Percentiles rank a stretch among this genome's conserved stretches.
Evolutionary conservation across 805 yeast species (phyloP).

Genomic region (Nakazawaea ishiwadae): DNA sequence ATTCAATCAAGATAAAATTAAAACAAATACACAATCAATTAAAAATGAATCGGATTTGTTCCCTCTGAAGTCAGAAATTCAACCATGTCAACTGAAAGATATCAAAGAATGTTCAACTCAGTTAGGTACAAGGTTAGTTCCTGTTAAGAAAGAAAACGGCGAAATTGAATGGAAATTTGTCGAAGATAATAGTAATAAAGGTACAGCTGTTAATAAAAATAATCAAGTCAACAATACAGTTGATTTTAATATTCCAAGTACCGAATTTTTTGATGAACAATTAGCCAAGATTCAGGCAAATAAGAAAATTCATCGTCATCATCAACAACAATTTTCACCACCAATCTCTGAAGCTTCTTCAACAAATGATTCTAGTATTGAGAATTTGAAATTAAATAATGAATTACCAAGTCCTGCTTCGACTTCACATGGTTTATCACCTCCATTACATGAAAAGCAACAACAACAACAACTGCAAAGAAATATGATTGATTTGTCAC

Average conservation of each 20-base stretch:
- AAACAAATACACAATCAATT: too few relatives aligned
- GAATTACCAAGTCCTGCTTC: slow-evolving; percentile 13
- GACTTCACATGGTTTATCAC: slow-evolving; percentile 15
- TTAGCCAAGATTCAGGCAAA: slow-evolving; percentile 1
- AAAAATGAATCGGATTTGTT: too few relatives aligned
- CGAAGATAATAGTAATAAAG: slow-evolving; percentile 21
- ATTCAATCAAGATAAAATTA: neutral
- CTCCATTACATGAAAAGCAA: neutral
- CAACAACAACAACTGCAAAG: slow-evolving; percentile 8
- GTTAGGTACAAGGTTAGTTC: slow-evolving; percentile 42
- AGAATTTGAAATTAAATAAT: slow-evolving; percentile 5
- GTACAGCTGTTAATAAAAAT: neutral
- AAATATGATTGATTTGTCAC: slow-evolving; percentile 23
- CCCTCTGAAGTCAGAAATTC: slow-evolving; percentile 1
- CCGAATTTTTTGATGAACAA: slow-evolving; percentile 6
- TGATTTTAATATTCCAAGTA: slow-evolving; percentile 15
- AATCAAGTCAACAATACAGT: slow-evolving; percentile 12
- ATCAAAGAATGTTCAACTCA: slow-evolving; percentile 42
- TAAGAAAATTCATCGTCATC: neutral
- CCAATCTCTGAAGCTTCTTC: slow-evolving; percentile 20
- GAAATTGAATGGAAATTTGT: slow-evolving; percentile 55
- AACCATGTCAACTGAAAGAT: slow-evolving; percentile 12
- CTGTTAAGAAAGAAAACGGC: slow-evolving; percentile 47
- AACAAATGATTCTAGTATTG: slow-evolving; percentile 1
- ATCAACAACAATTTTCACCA: slow-evolving; percentile 19